Percentiles rank a stretch among this genome's conserved stretches.
Conservation (phyloP, 805 yeast genomes). For the Blastobotrys parvus region DNA sequence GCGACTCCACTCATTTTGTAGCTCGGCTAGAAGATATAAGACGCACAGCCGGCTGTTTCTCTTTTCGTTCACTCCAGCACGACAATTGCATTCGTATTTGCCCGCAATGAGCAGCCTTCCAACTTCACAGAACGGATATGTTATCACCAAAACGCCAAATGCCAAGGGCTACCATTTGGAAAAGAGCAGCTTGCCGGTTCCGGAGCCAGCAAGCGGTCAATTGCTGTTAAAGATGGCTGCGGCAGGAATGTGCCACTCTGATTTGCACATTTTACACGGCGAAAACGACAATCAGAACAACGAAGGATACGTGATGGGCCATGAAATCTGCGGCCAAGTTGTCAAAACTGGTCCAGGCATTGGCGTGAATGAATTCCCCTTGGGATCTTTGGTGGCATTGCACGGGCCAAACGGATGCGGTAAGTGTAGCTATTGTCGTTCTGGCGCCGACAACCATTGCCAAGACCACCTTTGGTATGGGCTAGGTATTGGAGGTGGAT, state of each 20-base stretch:
- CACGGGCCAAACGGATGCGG: conserved; percentile 24
- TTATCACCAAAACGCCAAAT: too few relatives aligned
- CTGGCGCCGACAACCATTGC: conserved; percentile 26
- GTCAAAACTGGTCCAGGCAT: conserved; percentile 64
- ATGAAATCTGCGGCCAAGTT: conserved; percentile 77
- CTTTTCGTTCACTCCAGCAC: too few relatives aligned
- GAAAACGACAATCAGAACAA: conserved; percentile 68
- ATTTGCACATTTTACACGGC: conserved; percentile 83
- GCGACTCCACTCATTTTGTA: too few relatives aligned
- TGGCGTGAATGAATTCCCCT: conserved; percentile 40
- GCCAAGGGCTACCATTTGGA: too few relatives aligned
- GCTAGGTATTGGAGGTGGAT: conserved; percentile 27
- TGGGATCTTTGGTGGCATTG: conserved; percentile 17
- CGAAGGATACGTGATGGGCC: conserved; percentile 57
- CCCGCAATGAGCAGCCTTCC: too few relatives aligned
- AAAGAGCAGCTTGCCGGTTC: conserved; percentile 56
- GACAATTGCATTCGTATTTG: too few relatives aligned
- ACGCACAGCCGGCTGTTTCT: too few relatives aligned
- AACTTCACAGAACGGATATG: too few relatives aligned
- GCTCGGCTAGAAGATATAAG: too few relatives aligned
- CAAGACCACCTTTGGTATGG: conserved; percentile 19
- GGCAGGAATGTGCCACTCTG: conserved; percentile 89
- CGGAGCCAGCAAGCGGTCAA: conserved; percentile 65
- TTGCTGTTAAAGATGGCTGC: conserved; percentile 68
- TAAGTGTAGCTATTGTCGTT: conserved; percentile 20